Evolutionary conservation across 345 rosid species (phyloP).

Genomic region (Eutrema yunnanense): DNA sequence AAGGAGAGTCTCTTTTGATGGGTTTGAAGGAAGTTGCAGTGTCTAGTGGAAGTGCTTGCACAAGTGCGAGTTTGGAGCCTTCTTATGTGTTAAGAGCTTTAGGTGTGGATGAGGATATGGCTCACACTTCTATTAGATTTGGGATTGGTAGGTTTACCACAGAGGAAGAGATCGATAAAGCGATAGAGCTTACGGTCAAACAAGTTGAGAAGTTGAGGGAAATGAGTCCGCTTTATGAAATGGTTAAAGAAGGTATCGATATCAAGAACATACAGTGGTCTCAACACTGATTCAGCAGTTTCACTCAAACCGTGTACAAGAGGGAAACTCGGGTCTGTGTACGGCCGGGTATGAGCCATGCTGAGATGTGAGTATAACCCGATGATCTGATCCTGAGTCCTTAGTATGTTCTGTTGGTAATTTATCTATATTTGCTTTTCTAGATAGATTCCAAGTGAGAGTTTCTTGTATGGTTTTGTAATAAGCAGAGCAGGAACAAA

Average conservation of each 20-base stretch:
- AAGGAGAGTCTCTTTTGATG: constrained; percentile 97
- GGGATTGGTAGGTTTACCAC: constrained; percentile 98
- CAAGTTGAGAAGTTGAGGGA: constrained; percentile 94
- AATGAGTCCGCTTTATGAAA: constrained; percentile 96
- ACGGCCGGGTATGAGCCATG: not conserved
- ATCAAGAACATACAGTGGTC: constrained; percentile 85
- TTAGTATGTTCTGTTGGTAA: constrained; percentile 1
- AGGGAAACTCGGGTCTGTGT: not conserved
- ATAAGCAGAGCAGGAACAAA: constrained; percentile 14
- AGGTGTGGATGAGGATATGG: constrained; percentile 99
- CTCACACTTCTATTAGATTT: constrained; percentile 91
- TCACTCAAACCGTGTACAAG: not conserved
- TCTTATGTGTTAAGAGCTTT: constrained; percentile 91
- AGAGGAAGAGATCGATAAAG: constrained; percentile 76
- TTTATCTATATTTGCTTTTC: constrained; percentile 6
- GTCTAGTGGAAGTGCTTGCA: constrained; percentile 98
- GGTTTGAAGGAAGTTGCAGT: constrained; percentile 97
- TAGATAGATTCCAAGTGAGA: constrained; percentile 15
- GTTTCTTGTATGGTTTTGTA: constrained; percentile 24
- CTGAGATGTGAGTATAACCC: not conserved
- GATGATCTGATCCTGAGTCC: not conserved
- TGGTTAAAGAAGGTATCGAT: constrained; percentile 88
- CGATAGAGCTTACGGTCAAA: constrained; percentile 70
- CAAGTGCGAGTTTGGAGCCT: constrained; percentile 98
- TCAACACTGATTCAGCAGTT: constrained; percentile 53